Evolutionary conservation across 495 filamentous ascomycete genomes (phyloP), one percentile per base, ranked within the genome.

Genomic region (Bacidia rubella): DNA sequence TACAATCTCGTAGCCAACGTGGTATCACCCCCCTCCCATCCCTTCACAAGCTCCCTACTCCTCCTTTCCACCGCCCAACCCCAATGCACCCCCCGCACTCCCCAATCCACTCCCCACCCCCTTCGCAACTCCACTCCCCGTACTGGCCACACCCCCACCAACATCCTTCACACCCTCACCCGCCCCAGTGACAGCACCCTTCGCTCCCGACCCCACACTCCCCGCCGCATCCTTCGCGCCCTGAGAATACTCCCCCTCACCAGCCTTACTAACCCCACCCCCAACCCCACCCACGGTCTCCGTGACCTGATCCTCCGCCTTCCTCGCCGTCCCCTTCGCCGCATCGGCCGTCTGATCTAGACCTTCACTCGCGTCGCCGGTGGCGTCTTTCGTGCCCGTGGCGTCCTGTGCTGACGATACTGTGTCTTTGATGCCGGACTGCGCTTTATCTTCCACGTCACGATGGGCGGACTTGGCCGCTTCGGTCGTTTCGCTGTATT

Each of bases 361-460:
- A 11, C 56, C 56, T 2, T 47, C 20, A 5, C 22, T 51, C 29
- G 56, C 56, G 11, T 35, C 56, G 9, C 38, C 35, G 0, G 56
- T 58, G 3, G 56, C 52, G 15, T 58, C 56, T 41, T 54, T 52
- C 4, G 52, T 54, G 3, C 56, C 56, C 1, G 56, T 58, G 5
- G 52, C 25, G 11, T 51, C 25, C 10, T 54, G 52, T 9, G 47
- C 19, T 7, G 40, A 49, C 10, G 22, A 27, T 2, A 54, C 20
- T 0, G 52, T 49, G 26, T 58, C 52, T 25, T 58, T 47, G 48
- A 35, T 40, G 9, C 56, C 56, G 19, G 52, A 47, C 12, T 58
- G 24, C 10, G 42, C 52, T 19, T 51, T 52, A 19, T 58, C 52
- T 26, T 58, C 56, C 0, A 58, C 44, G 4, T 51, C 22, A 1